phyloP scores from a whole-genome alignment of 495 filamentous ascomycete genomes.

The Cryomyces minteri region DNA sequence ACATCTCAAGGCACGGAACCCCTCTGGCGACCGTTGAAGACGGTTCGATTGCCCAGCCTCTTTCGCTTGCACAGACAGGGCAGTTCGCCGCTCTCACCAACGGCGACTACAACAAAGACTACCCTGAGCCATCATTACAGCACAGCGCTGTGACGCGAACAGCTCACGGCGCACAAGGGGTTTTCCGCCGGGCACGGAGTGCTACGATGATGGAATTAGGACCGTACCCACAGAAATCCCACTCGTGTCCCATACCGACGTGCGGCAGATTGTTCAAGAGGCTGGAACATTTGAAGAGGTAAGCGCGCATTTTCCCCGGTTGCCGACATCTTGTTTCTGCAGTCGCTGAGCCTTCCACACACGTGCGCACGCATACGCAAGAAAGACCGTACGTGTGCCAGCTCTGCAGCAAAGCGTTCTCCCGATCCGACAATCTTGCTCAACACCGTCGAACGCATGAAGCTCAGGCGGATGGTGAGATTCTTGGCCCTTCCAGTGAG shows the following conservation, averaged over 20 bases:
- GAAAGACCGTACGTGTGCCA: conserved; percentile 95
- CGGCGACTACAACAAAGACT: conserved; percentile 38
- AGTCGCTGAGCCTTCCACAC: conserved; percentile 44
- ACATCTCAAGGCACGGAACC: conserved; percentile 75
- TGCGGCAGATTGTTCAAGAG: conserved; percentile 97
- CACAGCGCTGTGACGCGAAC: conserved; percentile 24
- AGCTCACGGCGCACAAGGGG: conserved; percentile 45
- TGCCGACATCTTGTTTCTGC: conserved; percentile 9
- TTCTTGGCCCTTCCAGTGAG: conserved; percentile 36
- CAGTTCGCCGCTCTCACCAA: conserved; percentile 47
- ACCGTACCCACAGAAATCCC: conserved; percentile 91
- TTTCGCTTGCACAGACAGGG: conserved; percentile 42
- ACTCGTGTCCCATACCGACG: conserved; percentile 96
- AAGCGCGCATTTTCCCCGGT: conserved; percentile 24
- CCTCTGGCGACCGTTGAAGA: conserved; percentile 67
- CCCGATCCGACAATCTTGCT: conserved; percentile 92
- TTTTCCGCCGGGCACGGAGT: conserved; percentile 77
- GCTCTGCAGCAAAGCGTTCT: conserved; percentile 97
- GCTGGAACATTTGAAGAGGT: conserved; percentile 97
- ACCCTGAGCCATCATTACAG: conserved; percentile 33
- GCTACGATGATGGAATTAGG: conserved; percentile 93
- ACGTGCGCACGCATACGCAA: conserved; percentile 98
- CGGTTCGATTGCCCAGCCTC: conserved; percentile 51
- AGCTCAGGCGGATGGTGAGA: conserved; percentile 49
- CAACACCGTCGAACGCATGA: conserved; percentile 97